Evolutionary conservation across 345 rosid species (phyloP).

Genomic region (Eucalyptus pauciflora): DNA sequence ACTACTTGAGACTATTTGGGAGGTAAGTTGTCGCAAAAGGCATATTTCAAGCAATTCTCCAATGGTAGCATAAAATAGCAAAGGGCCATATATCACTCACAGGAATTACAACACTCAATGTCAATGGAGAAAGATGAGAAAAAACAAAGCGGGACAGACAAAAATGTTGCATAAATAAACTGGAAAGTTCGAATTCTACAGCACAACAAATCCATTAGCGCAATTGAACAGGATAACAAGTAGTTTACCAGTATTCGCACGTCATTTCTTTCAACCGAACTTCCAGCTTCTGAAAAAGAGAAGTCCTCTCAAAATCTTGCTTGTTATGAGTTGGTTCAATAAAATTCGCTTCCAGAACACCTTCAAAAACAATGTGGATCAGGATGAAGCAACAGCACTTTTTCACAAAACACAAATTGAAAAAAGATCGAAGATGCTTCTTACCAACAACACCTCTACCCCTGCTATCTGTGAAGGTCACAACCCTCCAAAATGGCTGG

Average conservation of each 20-base stretch:
- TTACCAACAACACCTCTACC: conserved; percentile 97
- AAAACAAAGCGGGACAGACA: neutral
- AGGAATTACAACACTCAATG: neutral
- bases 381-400: neutral
- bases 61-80: neutral
- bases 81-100: neutral
- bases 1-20: neutral
- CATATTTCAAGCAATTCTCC: neutral
- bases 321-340: conserved; percentile 93
- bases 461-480: conserved; percentile 23
- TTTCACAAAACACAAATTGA: neutral
- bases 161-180: neutral
- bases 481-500: conserved; percentile 92
- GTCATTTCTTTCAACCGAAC: conserved; percentile 89
- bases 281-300: conserved; percentile 94
- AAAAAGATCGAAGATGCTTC: conserved; percentile 10
- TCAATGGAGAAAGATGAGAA: neutral
- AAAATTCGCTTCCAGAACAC: conserved; percentile 88
- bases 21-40: neutral
- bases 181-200: neutral
- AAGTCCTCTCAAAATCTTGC: conserved; percentile 95
- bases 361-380: conserved; percentile 8
- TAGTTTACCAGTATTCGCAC: conserved; percentile 69
- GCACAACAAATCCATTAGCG: neutral
- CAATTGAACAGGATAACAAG: neutral